Base-by-base conservation (phyloP, 306 rosid species). In the Citrullus amarus region DNA sequence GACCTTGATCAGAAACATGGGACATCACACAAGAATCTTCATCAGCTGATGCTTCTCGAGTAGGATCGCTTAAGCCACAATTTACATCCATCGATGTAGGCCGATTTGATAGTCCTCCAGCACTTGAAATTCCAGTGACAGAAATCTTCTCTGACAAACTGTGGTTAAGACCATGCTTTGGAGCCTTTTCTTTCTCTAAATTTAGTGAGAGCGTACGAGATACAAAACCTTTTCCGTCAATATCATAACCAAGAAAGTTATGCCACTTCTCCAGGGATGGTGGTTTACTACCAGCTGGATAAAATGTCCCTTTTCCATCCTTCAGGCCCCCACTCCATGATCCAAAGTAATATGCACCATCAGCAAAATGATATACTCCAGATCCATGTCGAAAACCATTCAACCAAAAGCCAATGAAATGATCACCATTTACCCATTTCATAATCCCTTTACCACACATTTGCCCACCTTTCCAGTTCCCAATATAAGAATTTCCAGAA, bases 251-350 rank as follows among this genome's bases (percentile, higher is more conserved):
- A 51, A 86, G 81, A 83, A 91, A 76, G 81, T 87, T 82, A 76
- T 80, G 72, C 91, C 87, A 88, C 80, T 79, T 91, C 87, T 81
- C 89, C 72, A 91, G 65, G 77, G 90, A 76, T 8, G 90, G 96
- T 81, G 88, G 88, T 83, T 86, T 89, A 77, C 85, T 83, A 57
- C 97, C 99, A 13, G 83, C 72, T 34, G 98, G 98, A 88, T 91
- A 95, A 86, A 91, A 87, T 12, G 87, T 88, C 77, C 99, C 99
- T 81, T 88, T 92, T 53, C 99, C 99, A 86, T 95, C 99, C 85
- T 95, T 95, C 78, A 92, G 85, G 48, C 88, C 97, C 66, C 71
- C 86, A 85, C 96, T 86, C 99, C 99, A 95, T 32, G 86, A 88
- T 78, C 99, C 99, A 69, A 89, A 78, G 86, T 92, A 95, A 84